A percentile compares a stretch with the other conserved stretches of the same genome.
Evolutionary conservation across 805 yeast species (phyloP).

Genomic region (Sugiyamaella marilandica): DNA sequence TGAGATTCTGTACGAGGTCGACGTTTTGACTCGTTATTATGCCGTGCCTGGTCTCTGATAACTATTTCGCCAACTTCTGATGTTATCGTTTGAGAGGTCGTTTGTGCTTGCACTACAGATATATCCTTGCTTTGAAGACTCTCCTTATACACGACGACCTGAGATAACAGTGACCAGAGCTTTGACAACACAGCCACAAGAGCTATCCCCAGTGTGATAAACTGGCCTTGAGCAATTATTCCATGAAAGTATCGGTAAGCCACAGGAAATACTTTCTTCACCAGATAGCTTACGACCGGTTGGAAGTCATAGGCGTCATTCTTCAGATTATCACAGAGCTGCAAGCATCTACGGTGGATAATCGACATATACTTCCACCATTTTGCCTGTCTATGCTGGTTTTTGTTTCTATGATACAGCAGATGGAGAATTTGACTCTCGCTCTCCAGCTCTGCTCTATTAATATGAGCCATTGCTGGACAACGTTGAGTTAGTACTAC

Average conservation of each 20-base stretch:
- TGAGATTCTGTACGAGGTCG: neutral
- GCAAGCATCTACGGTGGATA: conserved; percentile 46
- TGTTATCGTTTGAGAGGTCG: neutral
- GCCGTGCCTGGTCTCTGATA: neutral
- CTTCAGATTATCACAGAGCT: conserved; percentile 15
- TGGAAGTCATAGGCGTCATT: neutral
- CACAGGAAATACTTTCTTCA: conserved; percentile 38
- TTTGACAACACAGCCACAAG: conserved; percentile 54
- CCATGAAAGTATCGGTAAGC: conserved; percentile 62
- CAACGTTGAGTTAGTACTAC: no score
- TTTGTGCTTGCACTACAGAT: neutral
- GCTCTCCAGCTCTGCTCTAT: conserved; percentile 26
- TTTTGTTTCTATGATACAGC: conserved; percentile 63
- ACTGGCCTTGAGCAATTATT: conserved; percentile 71
- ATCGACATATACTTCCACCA: conserved; percentile 77
- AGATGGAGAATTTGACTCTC: conserved; percentile 61
- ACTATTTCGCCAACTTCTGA: no score
- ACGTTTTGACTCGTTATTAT: neutral
- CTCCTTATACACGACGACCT: neutral
- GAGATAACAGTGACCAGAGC: conserved; percentile 31
- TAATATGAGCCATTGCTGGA: neutral
- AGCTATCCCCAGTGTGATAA: conserved; percentile 66
- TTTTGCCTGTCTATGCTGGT: conserved; percentile 64
- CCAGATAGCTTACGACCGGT: conserved; percentile 29
- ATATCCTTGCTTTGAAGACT: neutral